Percentiles rank a stretch among this genome's conserved stretches.
phyloP scores from a whole-genome alignment of 2,329 filamentous ascomycete species.

The Monilinia polystroma region DNA sequence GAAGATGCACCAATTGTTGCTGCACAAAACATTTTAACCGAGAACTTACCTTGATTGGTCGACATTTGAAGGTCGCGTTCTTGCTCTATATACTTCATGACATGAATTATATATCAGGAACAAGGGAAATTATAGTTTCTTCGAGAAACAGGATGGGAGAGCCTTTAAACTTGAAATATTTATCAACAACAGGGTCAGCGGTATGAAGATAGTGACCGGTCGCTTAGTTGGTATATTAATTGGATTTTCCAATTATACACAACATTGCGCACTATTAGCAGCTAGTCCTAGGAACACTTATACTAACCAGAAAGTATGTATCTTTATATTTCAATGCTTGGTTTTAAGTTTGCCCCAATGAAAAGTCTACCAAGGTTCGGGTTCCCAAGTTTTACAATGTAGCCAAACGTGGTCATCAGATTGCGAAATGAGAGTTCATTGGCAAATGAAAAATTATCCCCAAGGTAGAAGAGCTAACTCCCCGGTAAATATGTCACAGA shows the following conservation, averaged over 20 bases:
- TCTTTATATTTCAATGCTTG: background rate
- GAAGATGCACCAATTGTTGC: background rate
- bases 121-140: no score
- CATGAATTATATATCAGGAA: background rate
- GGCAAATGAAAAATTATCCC: constrained; percentile 17
- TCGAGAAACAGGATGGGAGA: no score
- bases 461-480: background rate
- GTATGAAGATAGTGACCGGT: background rate
- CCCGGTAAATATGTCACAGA: background rate
- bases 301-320: constrained; percentile 1
- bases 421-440: constrained; percentile 1
- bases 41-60: background rate
- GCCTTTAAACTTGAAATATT: background rate
- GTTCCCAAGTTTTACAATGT: constrained; percentile 11
- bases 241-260: background rate
- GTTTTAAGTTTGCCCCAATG: background rate
- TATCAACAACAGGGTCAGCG: background rate
- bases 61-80: background rate
- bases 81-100: background rate
- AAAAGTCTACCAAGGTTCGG: background rate
- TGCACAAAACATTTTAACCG: constrained; percentile 6
- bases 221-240: background rate
- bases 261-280: background rate
- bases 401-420: constrained; percentile 14
- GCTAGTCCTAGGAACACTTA: background rate